These are phyloP conservation scores for Cornus kousa DNA, from an alignment of 148 eudicot genomes.

Conservation along the genomic window DNA sequence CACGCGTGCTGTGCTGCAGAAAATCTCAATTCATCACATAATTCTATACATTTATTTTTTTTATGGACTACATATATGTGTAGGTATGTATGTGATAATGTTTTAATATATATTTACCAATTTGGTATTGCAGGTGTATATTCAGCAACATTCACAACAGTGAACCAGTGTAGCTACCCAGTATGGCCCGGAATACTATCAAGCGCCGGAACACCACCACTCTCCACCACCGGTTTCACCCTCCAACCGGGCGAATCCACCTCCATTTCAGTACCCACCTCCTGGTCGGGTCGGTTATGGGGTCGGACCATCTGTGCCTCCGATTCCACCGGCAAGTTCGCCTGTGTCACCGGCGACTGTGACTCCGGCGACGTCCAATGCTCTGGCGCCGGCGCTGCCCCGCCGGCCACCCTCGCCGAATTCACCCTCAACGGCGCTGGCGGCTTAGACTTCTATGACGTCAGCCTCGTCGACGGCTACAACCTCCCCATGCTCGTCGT, in stretches of 20 bases:
- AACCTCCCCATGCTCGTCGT: slow-evolving; percentile 58
- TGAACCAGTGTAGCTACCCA: slow-evolving; percentile 58
- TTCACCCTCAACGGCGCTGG: slow-evolving; percentile 66
- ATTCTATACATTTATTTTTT: too few relatives aligned
- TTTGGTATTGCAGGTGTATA: slow-evolving; percentile 32
- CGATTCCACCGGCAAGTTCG: slow-evolving; percentile 47
- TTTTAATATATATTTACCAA: background rate
- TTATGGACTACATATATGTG: too few relatives aligned
- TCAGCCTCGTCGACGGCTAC: slow-evolving; percentile 86
- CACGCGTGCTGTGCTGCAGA: too few relatives aligned
- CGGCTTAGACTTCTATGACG: slow-evolving; percentile 78
- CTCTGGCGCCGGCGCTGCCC: slow-evolving; percentile 55
- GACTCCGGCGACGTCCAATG: slow-evolving; percentile 51
- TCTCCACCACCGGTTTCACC: slow-evolving; percentile 60
- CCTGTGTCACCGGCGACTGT: slow-evolving; percentile 70
- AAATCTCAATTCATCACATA: too few relatives aligned
- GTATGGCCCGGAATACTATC: slow-evolving; percentile 81
- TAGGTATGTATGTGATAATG: background rate
- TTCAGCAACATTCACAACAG: slow-evolving; percentile 58
- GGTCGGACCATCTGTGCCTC: slow-evolving; percentile 60
- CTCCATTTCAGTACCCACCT: slow-evolving; percentile 38
- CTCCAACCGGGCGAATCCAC: slow-evolving; percentile 42
- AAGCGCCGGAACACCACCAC: slow-evolving; percentile 60
- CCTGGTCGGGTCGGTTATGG: slow-evolving; percentile 93
- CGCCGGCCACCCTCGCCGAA: slow-evolving; percentile 81